Evolutionary conservation across 148 eudicot species (phyloP).

Genomic region (Cornus suecica): DNA sequence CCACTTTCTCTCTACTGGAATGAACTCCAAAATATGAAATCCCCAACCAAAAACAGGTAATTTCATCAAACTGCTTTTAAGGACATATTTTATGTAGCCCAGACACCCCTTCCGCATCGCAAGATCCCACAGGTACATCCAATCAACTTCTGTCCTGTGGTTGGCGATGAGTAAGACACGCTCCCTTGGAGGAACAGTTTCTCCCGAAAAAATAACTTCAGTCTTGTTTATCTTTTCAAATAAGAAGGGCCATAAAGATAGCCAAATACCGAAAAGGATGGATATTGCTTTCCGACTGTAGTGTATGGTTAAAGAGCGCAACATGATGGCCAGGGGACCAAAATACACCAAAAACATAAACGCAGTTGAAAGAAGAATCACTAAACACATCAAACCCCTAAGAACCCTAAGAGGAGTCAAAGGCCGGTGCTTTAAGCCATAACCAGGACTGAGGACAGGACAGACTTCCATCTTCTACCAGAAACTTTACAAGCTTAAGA

Average conservation of each 20-base stretch:
- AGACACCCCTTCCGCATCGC: slow-evolving; percentile 64
- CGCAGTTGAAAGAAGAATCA: slow-evolving; percentile 58
- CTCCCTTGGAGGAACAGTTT: slow-evolving; percentile 50
- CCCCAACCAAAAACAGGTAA: slow-evolving; percentile 80
- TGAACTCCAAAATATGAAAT: slow-evolving; percentile 76
- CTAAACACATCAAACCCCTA: slow-evolving; percentile 64
- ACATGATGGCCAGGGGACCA: slow-evolving; percentile 35
- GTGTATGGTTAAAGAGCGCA: slow-evolving; percentile 49
- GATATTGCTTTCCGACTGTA: slow-evolving; percentile 56
- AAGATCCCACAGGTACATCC: slow-evolving; percentile 88
- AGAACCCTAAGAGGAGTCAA: slow-evolving; percentile 52
- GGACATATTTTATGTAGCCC: slow-evolving; percentile 70
- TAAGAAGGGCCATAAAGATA: slow-evolving; percentile 73
- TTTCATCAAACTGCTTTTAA: slow-evolving; percentile 76
- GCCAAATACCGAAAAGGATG: slow-evolving; percentile 60
- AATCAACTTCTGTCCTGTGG: slow-evolving; percentile 87
- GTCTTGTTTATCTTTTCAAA: slow-evolving; percentile 80
- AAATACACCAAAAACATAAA: slow-evolving; percentile 56
- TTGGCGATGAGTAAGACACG: slow-evolving; percentile 73
- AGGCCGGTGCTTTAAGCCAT: slow-evolving; percentile 40
- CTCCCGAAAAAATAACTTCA: slow-evolving; percentile 65
- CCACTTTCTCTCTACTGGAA: slow-evolving; percentile 78
- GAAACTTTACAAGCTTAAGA: slow-evolving; percentile 11
- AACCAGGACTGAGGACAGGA: slow-evolving; percentile 34
- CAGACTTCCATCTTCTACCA: slow-evolving; percentile 51